Percentiles rank a stretch among this genome's conserved stretches.
Conservation (phyloP, 2,329 filamentous ascomycete species). For the Colletotrichum orbiculare region DNA sequence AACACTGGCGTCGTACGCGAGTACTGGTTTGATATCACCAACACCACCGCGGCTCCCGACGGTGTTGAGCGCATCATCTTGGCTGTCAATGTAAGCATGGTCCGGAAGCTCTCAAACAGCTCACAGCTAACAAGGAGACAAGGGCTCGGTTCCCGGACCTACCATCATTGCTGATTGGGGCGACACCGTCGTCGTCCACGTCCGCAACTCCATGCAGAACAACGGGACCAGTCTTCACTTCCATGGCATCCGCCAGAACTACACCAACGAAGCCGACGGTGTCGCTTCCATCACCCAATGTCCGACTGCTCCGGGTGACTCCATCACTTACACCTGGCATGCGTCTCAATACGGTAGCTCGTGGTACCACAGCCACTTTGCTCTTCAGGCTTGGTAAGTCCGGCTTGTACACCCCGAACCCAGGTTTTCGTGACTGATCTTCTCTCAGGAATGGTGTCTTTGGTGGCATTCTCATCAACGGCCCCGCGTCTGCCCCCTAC, state of each 20-base stretch:
- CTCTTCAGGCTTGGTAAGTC: conserved; percentile 55
- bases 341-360: conserved; percentile 65
- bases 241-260: conserved; percentile 68
- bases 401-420: neutral
- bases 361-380: conserved; percentile 73
- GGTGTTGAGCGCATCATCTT: conserved; percentile 53
- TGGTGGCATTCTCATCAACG: conserved; percentile 70
- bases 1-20: conserved; percentile 63
- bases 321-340: conserved; percentile 67
- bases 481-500: conserved; percentile 67
- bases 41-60: conserved; percentile 56
- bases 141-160: conserved; percentile 68
- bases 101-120: too few relatives aligned
- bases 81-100: conserved; percentile 56
- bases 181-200: conserved; percentile 52
- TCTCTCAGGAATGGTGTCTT: conserved; percentile 56
- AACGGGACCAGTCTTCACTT: conserved; percentile 65
- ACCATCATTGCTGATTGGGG: conserved; percentile 65
- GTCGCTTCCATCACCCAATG: conserved; percentile 62
- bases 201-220: conserved; percentile 62
- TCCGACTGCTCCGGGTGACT: conserved; percentile 61
- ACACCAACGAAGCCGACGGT: conserved; percentile 67
- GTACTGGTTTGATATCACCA: conserved; percentile 56
- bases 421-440: conserved; percentile 39
- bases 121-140: too few relatives aligned